Evolutionary conservation across 768 basidiomycete genomes (phyloP).

Genomic region (Pleurotus salmoneostramineus): DNA sequence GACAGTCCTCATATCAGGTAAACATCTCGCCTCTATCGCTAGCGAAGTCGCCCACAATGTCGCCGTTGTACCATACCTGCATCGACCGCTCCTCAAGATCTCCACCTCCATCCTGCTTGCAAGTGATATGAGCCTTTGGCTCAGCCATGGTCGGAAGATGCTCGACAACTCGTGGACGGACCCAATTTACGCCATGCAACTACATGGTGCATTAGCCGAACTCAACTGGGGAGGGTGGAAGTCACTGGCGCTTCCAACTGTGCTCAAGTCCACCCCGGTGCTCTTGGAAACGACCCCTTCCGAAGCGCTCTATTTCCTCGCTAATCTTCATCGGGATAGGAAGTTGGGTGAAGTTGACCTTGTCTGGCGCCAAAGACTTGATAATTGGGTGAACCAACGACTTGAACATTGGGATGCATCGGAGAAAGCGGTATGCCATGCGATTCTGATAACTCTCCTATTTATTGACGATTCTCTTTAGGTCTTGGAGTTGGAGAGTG

Average conservation of each 20-base stretch:
- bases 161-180: conserved; percentile 46
- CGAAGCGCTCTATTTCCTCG: conserved; percentile 44
- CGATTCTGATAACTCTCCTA: not conserved
- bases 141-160: conserved; percentile 52
- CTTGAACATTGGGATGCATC: conserved; percentile 37
- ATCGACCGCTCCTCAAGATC: conserved; percentile 32
- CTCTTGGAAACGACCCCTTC: conserved; percentile 41
- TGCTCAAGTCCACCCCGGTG: conserved; percentile 48
- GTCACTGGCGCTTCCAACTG: conserved; percentile 53
- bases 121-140: conserved; percentile 46
- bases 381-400: conserved; percentile 41
- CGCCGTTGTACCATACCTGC: conserved; percentile 17
- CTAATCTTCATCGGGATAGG: conserved; percentile 40
- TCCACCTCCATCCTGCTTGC: conserved; percentile 34
- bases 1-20: conserved; percentile 18
- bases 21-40: conserved; percentile 30
- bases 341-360: conserved; percentile 55
- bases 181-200: conserved; percentile 40
- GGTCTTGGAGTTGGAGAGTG: conserved; percentile 48
- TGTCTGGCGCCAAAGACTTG: conserved; percentile 54
- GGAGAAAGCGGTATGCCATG: conserved; percentile 34
- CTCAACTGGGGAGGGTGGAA: conserved; percentile 79
- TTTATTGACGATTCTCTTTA: conserved; percentile 16
- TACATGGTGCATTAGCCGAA: conserved; percentile 61
- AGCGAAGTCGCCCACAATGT: conserved; percentile 24